These are phyloP conservation scores for Teunomyces funiuensis DNA, from an alignment of 805 yeast genomes.

Conservation along the genomic window DNA sequence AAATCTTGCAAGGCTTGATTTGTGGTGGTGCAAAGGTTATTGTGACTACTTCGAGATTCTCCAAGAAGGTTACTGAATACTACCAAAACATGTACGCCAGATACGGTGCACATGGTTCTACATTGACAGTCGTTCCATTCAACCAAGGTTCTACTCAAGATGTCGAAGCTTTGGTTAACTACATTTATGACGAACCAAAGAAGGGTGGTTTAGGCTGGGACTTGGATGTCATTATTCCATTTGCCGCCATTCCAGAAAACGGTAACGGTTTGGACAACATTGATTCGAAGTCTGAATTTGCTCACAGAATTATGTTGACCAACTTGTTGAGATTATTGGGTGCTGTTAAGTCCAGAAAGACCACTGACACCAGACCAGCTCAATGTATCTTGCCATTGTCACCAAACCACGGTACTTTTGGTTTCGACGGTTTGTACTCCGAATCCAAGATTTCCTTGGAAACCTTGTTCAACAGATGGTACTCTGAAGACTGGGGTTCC, in stretches of 20 bases:
- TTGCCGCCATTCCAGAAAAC: conserved; percentile 98
- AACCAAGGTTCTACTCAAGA: conserved; percentile 97
- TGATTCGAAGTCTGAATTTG: conserved; percentile 94
- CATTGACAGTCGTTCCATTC: conserved; percentile 95
- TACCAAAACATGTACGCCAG: conserved; percentile 92
- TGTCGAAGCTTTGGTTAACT: conserved; percentile 79
- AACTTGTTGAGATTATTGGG: conserved; percentile 92
- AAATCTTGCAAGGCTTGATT: conserved; percentile 87
- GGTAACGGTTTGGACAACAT: conserved; percentile 93
- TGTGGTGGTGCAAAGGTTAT: conserved; percentile 98
- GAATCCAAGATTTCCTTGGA: conserved; percentile 95
- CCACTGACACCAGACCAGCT: conserved; percentile 93
- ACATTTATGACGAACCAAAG: conserved; percentile 79
- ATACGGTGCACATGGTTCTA: conserved; percentile 89
- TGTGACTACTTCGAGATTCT: conserved; percentile 94
- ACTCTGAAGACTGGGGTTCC: conserved; percentile 93
- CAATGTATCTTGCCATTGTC: conserved; percentile 95
- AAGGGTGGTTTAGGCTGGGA: conserved; percentile 97
- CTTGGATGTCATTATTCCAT: conserved; percentile 92
- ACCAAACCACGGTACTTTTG: conserved; percentile 99
- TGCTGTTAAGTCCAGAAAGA: conserved; percentile 80
- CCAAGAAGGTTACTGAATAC: conserved; percentile 91
- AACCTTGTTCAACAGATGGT: conserved; percentile 98
- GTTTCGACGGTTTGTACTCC: conserved; percentile 96
- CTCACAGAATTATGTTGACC: conserved; percentile 98